These are phyloP conservation scores for Coemansia sp. DNA, from an alignment of 192 early-diverging fungal genomes.

Conservation along the genomic window DNA sequence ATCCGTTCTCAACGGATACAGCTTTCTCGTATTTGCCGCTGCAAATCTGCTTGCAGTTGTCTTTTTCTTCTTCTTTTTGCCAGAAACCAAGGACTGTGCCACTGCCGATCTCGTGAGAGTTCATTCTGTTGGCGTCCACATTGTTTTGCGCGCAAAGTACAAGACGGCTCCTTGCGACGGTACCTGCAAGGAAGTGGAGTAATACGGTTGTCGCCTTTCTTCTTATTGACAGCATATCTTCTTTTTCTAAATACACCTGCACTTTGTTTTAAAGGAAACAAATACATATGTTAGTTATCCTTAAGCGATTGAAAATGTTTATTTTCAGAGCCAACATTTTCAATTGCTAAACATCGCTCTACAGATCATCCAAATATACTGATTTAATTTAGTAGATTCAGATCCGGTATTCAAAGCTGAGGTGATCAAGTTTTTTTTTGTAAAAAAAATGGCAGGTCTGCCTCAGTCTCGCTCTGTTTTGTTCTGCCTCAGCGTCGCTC, in stretches of 20 bases:
- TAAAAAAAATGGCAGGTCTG: no score
- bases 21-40: conserved; percentile 65
- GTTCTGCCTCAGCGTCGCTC: no score
- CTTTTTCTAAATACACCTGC: neutral
- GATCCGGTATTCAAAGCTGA: no score
- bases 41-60: conserved; percentile 58
- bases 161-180: neutral
- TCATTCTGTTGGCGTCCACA: no score
- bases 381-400: no score
- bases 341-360: no score
- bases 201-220: neutral
- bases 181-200: neutral
- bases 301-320: no score
- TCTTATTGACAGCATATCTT: neutral
- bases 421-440: no score
- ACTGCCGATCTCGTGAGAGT: conserved; percentile 58
- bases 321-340: no score
- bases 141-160: conserved; percentile 21
- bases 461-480: no score
- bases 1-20: conserved; percentile 36
- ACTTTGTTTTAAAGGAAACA: no score
- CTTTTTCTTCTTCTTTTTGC: conserved; percentile 64
- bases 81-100: conserved; percentile 74
- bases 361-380: no score
- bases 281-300: neutral